A percentile compares a stretch with the other conserved stretches of the same genome.
Conservation (phyloP, 164 flowering plant species). For the Vitis riparia region DNA sequence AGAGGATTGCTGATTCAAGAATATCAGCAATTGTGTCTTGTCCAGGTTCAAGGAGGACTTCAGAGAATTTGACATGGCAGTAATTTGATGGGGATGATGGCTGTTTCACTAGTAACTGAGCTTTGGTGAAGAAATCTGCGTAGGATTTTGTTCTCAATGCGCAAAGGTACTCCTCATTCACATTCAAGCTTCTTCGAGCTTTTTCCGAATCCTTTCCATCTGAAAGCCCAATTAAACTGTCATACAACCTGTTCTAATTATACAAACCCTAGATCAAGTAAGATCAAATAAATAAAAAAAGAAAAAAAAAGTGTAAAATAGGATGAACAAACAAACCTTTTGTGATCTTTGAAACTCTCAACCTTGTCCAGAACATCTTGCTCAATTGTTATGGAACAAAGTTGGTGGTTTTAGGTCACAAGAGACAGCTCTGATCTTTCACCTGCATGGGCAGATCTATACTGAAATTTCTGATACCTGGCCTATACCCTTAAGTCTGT, state of each 20-base stretch:
- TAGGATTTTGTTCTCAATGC: conserved; percentile 60
- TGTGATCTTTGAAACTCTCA: conserved; percentile 25
- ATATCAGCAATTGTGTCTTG: conserved; percentile 45
- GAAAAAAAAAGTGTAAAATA: too few species aligned
- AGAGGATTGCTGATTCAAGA: conserved; percentile 39
- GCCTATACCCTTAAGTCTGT: background rate
- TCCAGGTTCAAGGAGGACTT: conserved; percentile 52
- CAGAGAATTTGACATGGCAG: conserved; percentile 23
- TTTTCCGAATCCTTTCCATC: conserved; percentile 23
- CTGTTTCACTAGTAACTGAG: conserved; percentile 32
- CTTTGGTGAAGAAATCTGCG: conserved; percentile 48
- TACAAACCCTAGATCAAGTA: too few species aligned
- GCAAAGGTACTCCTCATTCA: conserved; percentile 56
- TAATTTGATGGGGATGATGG: conserved; percentile 14
- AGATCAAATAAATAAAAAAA: background rate
- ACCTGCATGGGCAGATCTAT: conserved; percentile 2
- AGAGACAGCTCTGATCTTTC: background rate
- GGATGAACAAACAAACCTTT: conserved; percentile 29
- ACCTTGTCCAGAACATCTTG: conserved; percentile 33
- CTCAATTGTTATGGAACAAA: background rate
- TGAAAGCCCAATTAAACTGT: conserved; percentile 13
- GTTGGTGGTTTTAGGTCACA: background rate
- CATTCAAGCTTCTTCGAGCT: conserved; percentile 28
- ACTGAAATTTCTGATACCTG: background rate
- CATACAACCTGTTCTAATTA: background rate